Evolutionary conservation across 441 rosid species (phyloP), one percentile per base, ranked within the genome.

Genomic region (Biscutella auriculata): DNA sequence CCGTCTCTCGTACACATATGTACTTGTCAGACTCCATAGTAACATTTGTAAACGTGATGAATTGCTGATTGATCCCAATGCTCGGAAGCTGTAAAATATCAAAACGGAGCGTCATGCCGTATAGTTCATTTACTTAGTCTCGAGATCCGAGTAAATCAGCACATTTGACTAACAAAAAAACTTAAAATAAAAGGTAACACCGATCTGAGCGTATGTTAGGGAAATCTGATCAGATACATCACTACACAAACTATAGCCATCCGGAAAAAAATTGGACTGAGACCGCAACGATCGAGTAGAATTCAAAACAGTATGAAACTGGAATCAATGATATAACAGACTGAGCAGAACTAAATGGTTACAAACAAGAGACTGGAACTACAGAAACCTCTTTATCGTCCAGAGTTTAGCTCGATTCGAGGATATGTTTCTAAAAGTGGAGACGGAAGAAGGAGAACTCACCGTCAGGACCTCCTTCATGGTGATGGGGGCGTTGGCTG

Each of bases 31-130:
- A 80, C 54, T 79, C 81, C 80, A 82, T 79, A 14, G 98, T 92
- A 28, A 92, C 97, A 45, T 88, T 81, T 4, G 98, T 91, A 56
- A 91, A 91, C 6, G 87, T 88, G 50, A 91, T 91, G 68, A 88
- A 88, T 33, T 91, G 96, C 3, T 76, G 87, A 73, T 75, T 81
- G 62, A 92, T 92, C 72, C 98, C 98, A 41, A 86, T 44, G 74
- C 85, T 81, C 39, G 96, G 81, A 61, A 58, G 71, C 80, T 63
- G 73, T 45, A 53, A 50, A 63, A 9, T n/a, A 8, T 61, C 67
- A 73, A 79, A 77, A 62, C 70, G 60, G 39, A 64, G 26, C 57
- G 62, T 69, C 40, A 60, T 19, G 42, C 12, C 27, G 40, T 11
- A 63, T 57, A 69, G 69, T 57, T 68, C 62, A 40, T 43, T 13